Conservation (phyloP, 208 protist genomes). For the Balamuthia mandrillaris region DNA sequence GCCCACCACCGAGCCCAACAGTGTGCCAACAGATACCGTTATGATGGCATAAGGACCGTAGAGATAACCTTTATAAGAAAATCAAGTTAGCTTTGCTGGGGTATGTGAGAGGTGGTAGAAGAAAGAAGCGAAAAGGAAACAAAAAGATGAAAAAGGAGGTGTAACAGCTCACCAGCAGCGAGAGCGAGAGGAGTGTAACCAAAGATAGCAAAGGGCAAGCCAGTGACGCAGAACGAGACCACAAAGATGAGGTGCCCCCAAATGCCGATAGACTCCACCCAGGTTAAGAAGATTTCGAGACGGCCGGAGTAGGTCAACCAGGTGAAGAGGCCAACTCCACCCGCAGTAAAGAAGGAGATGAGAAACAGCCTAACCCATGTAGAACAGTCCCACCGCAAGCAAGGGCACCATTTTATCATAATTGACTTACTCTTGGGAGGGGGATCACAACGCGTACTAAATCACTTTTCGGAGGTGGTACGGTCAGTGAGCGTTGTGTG, state of each 20-base stretch:
- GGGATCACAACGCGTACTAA: no score
- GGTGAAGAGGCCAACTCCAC: neutral
- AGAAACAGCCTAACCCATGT: no score
- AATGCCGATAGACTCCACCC: neutral
- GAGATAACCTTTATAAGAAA: no score
- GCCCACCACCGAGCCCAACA: neutral
- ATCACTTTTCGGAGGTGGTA: no score
- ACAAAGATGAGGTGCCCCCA: constrained; percentile 7
- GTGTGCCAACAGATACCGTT: neutral
- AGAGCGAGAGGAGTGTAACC: neutral
- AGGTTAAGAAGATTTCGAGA: constrained; percentile 2
- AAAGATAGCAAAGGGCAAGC: constrained; percentile 9
- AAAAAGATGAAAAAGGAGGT: neutral
- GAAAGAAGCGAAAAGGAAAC: neutral
- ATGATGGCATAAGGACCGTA: neutral
- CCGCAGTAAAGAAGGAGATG: no score
- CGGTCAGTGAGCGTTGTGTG: no score
- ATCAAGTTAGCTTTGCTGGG: no score
- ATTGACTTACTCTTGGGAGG: no score
- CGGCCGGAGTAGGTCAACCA: neutral
- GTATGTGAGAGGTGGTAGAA: no score
- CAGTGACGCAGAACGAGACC: neutral
- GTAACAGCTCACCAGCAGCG: neutral
- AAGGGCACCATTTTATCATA: no score
- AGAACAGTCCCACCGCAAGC: no score